Percentiles rank a stretch among this genome's conserved stretches.
Evolutionary conservation across 2,329 filamentous ascomycete species (phyloP).

Genomic region (Calonectria henricotiae): DNA sequence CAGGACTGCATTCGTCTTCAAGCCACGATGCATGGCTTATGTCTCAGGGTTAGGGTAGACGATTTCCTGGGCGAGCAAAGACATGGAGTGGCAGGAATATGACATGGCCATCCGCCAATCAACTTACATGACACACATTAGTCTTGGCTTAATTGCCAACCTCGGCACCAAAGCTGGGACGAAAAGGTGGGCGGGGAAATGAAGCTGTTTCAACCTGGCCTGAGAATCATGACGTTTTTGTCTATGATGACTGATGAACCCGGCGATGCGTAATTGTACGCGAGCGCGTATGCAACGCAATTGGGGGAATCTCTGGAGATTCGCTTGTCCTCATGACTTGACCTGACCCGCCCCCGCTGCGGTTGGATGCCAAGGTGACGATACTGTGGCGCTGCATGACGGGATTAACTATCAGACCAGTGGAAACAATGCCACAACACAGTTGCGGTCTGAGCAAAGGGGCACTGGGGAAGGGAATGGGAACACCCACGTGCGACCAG

Average conservation of each 20-base stretch:
- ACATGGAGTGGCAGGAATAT: constrained; percentile 35
- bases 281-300: background rate
- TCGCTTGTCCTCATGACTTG: constrained; percentile 19
- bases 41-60: constrained; percentile 10
- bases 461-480: background rate
- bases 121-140: constrained; percentile 50
- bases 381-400: constrained; percentile 38
- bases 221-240: constrained; percentile 42
- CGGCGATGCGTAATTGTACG: background rate
- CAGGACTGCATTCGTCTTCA: constrained; percentile 24
- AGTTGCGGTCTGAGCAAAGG: background rate
- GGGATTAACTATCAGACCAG: constrained; percentile 10
- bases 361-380: constrained; percentile 27
- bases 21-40: constrained; percentile 23
- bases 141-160: constrained; percentile 11
- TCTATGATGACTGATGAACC: constrained; percentile 4
- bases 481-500: background rate
- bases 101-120: constrained; percentile 47
- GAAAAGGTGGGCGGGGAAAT: constrained; percentile 16
- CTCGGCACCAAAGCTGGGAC: constrained; percentile 38
- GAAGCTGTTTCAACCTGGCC: constrained; percentile 11
- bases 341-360: background rate
- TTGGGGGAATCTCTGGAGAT: background rate
- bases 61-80: constrained; percentile 26
- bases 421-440: background rate